Evolutionary conservation across 2,329 filamentous ascomycete genomes (phyloP), one percentile per base, ranked within the genome.

Genomic region (Penicillium crustosum): DNA sequence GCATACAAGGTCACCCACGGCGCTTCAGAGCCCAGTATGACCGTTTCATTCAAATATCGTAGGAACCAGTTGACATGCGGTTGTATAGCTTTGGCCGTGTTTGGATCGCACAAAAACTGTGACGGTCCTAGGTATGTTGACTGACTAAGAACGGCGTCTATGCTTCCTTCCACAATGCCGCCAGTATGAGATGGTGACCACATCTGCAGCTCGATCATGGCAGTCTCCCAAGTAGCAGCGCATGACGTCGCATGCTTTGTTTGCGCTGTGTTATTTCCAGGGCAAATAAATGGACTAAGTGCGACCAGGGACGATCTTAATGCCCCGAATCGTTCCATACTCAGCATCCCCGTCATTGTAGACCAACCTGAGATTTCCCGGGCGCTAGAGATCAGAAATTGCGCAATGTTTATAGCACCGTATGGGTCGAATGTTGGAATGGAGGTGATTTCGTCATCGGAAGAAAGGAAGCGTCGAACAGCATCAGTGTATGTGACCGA

Each of bases 291-390:
- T 0, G 71, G 69, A 0, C 66, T 57, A 0, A 78, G 70, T 1
- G 73, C 66, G 13, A 71, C 43, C 3, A 78, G 72, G 0, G 76
- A 78, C 3, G 70, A 67, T 21, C 67, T 59, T 21, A 78, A 59
- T 2, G 73, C 70, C 25, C 71, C 69, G 4, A 78, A 68, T 19
- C 76, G 66, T 52, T 78, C 76, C 38, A 74, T 70, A 57, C 76
- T 77, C 3, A 78, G 66, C 58, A 74, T 70, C 2, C 76, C 75
- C 0, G 75, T 78, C 73, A 78, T 78, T 4, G 75, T 75, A 6
- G 73, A 77, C 76, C 75, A 78, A 27, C 76, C 76, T 1, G 76
- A 77, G 42, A 77, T 71, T 49, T 78, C 76, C 4, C 75, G 71
- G 2, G 76, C 75, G 56, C 74, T 77, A 5, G 76, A 78, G 15